These are phyloP conservation scores for Urostyla sp. DNA, from an alignment of 73 alveolate genomes.

Conservation along the genomic window DNA sequence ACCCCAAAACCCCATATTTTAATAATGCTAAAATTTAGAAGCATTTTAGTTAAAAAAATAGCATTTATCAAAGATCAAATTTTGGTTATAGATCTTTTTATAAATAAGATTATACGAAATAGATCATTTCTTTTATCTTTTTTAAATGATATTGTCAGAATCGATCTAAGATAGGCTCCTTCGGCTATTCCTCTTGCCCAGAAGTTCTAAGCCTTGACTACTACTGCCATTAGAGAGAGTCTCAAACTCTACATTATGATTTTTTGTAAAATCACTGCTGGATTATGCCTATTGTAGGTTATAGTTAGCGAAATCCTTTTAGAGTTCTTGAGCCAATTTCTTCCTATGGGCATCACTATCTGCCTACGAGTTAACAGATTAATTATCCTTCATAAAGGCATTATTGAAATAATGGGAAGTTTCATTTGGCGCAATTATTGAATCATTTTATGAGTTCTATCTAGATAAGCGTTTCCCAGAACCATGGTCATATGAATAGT, in stretches of 20 bases:
- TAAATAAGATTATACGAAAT: neutral
- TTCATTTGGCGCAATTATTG: conserved; percentile 36
- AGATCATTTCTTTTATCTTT: neutral
- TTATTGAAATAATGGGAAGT: conserved; percentile 7
- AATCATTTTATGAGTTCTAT: conserved; percentile 13
- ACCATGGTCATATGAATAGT: conserved; percentile 14
- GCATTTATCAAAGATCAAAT: neutral
- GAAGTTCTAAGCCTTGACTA: neutral
- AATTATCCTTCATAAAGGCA: neutral
- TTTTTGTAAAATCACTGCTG: conserved; percentile 10
- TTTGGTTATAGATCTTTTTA: neutral
- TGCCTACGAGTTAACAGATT: conserved; percentile 8
- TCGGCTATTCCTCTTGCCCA: neutral
- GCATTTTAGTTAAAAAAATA: neutral
- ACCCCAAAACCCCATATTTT: neutral
- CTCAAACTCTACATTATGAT: conserved; percentile 48
- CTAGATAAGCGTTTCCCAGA: conserved; percentile 13
- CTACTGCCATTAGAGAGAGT: conserved; percentile 34
- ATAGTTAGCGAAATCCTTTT: conserved; percentile 21
- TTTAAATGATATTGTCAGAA: neutral
- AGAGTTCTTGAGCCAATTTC: neutral
- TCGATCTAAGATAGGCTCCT: neutral
- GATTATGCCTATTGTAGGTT: neutral
- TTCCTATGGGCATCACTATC: conserved; percentile 37
- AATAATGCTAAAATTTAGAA: neutral